Percentiles rank a stretch among this genome's conserved stretches.
Evolutionary conservation across 331 rosid genomes (phyloP).

Genomic region (Ulmus americana): DNA sequence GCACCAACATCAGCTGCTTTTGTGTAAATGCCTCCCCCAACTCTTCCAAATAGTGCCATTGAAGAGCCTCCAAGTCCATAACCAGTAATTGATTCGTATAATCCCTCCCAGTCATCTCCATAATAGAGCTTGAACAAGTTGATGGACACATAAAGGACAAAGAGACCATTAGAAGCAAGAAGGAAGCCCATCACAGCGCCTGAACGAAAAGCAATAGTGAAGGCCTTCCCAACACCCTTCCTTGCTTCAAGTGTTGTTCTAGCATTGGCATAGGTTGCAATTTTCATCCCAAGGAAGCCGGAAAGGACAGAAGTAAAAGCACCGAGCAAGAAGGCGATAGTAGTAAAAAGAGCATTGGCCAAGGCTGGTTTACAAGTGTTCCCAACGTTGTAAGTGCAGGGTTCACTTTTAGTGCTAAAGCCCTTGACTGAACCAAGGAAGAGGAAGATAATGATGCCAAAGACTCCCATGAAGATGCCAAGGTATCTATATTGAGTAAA

Average conservation of each 20-base stretch:
- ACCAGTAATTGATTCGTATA: slow-evolving; percentile 62
- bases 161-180: slow-evolving; percentile 62
- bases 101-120: slow-evolving; percentile 76
- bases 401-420: slow-evolving; percentile 58
- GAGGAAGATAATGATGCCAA: slow-evolving; percentile 45
- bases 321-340: slow-evolving; percentile 59
- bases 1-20: slow-evolving; percentile 86
- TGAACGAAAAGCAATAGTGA: slow-evolving; percentile 50
- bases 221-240: slow-evolving; percentile 56
- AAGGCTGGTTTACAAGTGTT: slow-evolving; percentile 60
- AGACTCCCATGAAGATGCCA: slow-evolving; percentile 44
- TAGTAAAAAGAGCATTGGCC: slow-evolving; percentile 53
- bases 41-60: slow-evolving; percentile 73
- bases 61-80: slow-evolving; percentile 76
- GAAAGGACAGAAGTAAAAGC: slow-evolving; percentile 55
- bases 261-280: slow-evolving; percentile 68
- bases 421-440: slow-evolving; percentile 69
- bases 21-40: slow-evolving; percentile 70
- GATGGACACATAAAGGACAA: slow-evolving; percentile 47
- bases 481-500: slow-evolving; percentile 54
- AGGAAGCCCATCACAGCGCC: slow-evolving; percentile 72
- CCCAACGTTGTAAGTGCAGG: slow-evolving; percentile 57
- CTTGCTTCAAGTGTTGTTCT: slow-evolving; percentile 62
- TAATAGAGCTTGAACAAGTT: slow-evolving; percentile 57
- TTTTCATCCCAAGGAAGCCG: slow-evolving; percentile 65